These are phyloP conservation scores for Termitomyces sp. DNA, from an alignment of 768 basidiomycete genomes.

Conservation along the genomic window DNA sequence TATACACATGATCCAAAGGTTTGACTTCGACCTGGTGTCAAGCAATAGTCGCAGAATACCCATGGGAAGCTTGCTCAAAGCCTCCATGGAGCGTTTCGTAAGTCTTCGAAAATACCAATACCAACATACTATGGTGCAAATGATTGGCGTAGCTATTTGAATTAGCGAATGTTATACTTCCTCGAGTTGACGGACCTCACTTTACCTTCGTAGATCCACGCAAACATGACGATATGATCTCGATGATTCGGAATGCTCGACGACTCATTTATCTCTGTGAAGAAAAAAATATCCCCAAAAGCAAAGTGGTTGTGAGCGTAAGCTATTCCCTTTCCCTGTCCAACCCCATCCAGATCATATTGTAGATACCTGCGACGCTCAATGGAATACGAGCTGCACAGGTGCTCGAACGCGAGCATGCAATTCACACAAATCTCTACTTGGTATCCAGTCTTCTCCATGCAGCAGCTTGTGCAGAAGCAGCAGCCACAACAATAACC, in stretches of 20 bases:
- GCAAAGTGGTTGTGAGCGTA: slow-evolving; percentile 46
- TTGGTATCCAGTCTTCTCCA: slow-evolving; percentile 50
- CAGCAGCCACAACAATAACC: slow-evolving; percentile 40
- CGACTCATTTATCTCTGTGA: slow-evolving; percentile 35
- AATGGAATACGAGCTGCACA: slow-evolving; percentile 44
- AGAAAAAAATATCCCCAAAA: slow-evolving; percentile 28
- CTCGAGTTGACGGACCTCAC: slow-evolving; percentile 41
- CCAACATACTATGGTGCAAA: not conserved
- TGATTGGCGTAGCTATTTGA: slow-evolving; percentile 39
- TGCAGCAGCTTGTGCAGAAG: slow-evolving; percentile 48
- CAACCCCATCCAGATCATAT: not conserved
- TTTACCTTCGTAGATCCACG: slow-evolving; percentile 48
- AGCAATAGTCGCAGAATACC: slow-evolving; percentile 11
- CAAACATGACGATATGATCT: slow-evolving; percentile 24
- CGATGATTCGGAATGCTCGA: slow-evolving; percentile 37
- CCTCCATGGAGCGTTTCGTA: slow-evolving; percentile 23
- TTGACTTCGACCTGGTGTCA: not conserved
- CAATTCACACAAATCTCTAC: slow-evolving; percentile 45
- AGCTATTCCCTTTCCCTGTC: slow-evolving; percentile 12
- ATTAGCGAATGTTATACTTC: slow-evolving; percentile 36
- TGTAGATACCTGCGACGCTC: slow-evolving; percentile 53
- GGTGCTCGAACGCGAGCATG: slow-evolving; percentile 27
- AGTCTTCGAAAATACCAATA: slow-evolving; percentile 2
- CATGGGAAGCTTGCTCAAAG: slow-evolving; percentile 6
- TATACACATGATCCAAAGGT: not conserved